phyloP scores from a whole-genome alignment of 2,329 filamentous ascomycete species.

The Nigrograna mackinnonii region DNA sequence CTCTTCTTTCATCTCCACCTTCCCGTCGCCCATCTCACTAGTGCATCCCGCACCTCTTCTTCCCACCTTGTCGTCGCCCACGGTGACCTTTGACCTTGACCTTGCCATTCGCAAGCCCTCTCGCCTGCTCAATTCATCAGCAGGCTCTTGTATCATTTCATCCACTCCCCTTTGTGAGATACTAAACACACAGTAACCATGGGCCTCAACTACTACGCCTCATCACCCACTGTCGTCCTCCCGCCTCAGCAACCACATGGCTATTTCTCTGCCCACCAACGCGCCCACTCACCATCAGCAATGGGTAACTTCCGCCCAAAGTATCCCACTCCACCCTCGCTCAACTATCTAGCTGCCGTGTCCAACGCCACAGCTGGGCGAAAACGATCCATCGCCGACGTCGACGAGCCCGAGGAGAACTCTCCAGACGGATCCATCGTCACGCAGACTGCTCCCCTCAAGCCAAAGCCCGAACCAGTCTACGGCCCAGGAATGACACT shows the following conservation, averaged over 20 bases:
- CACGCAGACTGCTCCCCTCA: slow-evolving; percentile 49
- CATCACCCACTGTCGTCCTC: slow-evolving; percentile 51
- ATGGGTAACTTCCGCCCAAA: slow-evolving; percentile 40
- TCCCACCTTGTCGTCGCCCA: slow-evolving; percentile 28
- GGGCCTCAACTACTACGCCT: slow-evolving; percentile 51
- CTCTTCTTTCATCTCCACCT: slow-evolving; percentile 9
- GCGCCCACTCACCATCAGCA: slow-evolving; percentile 32
- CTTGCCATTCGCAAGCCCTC: slow-evolving; percentile 25
- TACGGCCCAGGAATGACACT: slow-evolving; percentile 75
- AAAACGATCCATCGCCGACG: slow-evolving; percentile 78
- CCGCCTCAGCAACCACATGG: slow-evolving; percentile 44
- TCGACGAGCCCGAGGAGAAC: slow-evolving; percentile 69
- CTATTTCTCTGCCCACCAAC: slow-evolving; percentile 38
- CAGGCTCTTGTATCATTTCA: slow-evolving; percentile 37
- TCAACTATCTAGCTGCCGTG: slow-evolving; percentile 47
- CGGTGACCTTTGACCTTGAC: slow-evolving; percentile 24
- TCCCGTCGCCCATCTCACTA: slow-evolving; percentile 16
- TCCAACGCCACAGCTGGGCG: slow-evolving; percentile 60
- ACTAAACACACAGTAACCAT: slow-evolving; percentile 47
- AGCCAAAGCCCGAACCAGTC: slow-evolving; percentile 67
- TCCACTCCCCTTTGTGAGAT: slow-evolving; percentile 28
- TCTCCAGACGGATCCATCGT: slow-evolving; percentile 53
- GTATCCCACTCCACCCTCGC: slow-evolving; percentile 45
- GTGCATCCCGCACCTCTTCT: slow-evolving; percentile 18
- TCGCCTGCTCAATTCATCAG: slow-evolving; percentile 27